phyloP scores from a whole-genome alignment of 441 rosid genomes.

The Populus tomentosa region DNA sequence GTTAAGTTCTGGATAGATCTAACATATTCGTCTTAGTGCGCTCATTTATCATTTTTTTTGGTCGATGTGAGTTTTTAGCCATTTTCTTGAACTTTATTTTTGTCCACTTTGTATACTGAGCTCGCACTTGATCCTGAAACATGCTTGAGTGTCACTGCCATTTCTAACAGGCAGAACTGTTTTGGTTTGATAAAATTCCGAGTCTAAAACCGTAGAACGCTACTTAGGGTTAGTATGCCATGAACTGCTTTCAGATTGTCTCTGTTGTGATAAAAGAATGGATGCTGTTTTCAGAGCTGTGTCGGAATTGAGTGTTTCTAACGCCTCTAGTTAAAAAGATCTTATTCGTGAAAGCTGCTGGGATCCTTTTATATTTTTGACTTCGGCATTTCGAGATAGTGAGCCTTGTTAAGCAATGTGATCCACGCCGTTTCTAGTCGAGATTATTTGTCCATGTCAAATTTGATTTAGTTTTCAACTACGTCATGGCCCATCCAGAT shows the following conservation, averaged over 20 bases:
- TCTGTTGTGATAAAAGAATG: not conserved
- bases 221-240: not conserved
- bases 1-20: slow-evolving; percentile 34
- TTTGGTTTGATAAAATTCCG: not conserved
- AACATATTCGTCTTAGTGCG: not conserved
- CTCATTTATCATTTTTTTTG: not conserved
- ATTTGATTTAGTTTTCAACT: no score
- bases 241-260: not conserved
- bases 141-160: not conserved
- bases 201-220: not conserved
- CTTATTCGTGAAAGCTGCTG: not conserved
- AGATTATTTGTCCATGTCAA: no score
- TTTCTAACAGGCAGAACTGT: not conserved
- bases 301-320: not conserved
- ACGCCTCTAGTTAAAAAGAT: no score
- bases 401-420: not conserved
- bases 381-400: not conserved
- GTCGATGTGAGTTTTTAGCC: no score
- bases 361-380: not conserved
- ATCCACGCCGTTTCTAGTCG: no score
- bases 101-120: no score
- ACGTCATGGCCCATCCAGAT: no score
- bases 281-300: not conserved
- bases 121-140: not conserved
- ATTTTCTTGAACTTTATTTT: no score